Evolutionary conservation across 768 basidiomycete species (phyloP), one percentile per base, ranked within the genome.

Genomic region (Candolleomyces efflorescens): DNA sequence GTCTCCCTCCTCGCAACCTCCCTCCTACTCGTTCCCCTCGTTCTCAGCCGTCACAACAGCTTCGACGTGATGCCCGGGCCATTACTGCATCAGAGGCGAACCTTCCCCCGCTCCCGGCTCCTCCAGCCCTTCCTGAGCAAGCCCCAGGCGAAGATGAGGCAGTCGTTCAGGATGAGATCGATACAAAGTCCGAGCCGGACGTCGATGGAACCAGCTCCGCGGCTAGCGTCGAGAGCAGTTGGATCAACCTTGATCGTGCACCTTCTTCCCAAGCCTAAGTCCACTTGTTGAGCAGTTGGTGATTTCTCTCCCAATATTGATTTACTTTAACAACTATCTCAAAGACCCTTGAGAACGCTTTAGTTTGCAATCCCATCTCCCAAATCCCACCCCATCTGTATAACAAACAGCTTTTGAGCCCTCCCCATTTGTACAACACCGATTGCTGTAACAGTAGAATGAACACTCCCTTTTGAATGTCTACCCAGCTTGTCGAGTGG

Each of bases 151-250:
- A 17, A 20, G 51, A 53, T 11, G 51, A 53, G 4, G n/a, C 15
- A n/a, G 20, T 73, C 37, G 49, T 54, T n/a, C 59, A 58, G 12
- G 46, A 67, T 18, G 55, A 66, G 3, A 64, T 72, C 1, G 88
- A 84, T 55, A 72, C 75, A 18, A 78, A 74, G 45, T 88, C 87
- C 0, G 88, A 90, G 54, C 80, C 81, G 5, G 89, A 90, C 17
- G 45, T n/a, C 57, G 76, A 82, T 11, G 89, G 90, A 69, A 86
- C 86, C 63, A 85, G 81, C 64, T 68, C 72, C 15, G 80, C 78
- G 2, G 83, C 82, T 62, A 72, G 75, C 12, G 82, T 82, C 24
- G 82, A 82, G 50, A 73, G 69, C 47, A 90, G 87, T 61, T 92
- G 90, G 90, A 73, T 92, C 53, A 89, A 83, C 67, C 71, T 91